Conservation (phyloP, 2,329 filamentous ascomycete genomes). For the Fusarium longipes region DNA sequence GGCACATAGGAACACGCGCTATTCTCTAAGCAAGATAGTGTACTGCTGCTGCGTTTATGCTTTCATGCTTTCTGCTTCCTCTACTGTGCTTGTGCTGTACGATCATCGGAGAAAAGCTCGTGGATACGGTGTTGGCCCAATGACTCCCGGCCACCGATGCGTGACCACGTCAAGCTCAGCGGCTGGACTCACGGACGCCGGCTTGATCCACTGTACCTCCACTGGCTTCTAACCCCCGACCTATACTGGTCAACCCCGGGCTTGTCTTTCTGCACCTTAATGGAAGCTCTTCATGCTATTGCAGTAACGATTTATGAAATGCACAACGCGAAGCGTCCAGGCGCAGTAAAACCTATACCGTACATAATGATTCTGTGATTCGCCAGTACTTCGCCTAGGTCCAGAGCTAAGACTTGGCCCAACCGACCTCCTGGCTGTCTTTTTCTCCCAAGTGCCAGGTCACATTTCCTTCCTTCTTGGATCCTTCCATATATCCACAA, state of each 20-base stretch:
- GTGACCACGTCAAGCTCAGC: slow-evolving; percentile 45
- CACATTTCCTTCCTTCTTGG: slow-evolving; percentile 3
- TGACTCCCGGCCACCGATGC: slow-evolving; percentile 39
- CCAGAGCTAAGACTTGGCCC: slow-evolving; percentile 6
- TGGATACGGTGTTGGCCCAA: slow-evolving; percentile 32
- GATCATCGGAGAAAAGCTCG: slow-evolving; percentile 40
- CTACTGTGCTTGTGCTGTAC: slow-evolving; percentile 9
- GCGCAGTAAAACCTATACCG: not conserved
- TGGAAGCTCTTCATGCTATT: slow-evolving; percentile 19
- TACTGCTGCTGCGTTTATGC: not conserved
- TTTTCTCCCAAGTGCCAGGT: not conserved
- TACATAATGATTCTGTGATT: not conserved
- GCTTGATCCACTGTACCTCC: slow-evolving; percentile 41
- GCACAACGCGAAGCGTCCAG: slow-evolving; percentile 1
- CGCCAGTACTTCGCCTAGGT: not conserved
- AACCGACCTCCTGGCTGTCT: slow-evolving; percentile 8
- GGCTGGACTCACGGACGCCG: slow-evolving; percentile 40
- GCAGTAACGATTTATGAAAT: not conserved
- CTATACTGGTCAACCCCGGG: slow-evolving; percentile 26
- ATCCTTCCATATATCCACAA: not conserved
- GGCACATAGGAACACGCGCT: not conserved
- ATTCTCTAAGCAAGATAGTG: slow-evolving; percentile 7
- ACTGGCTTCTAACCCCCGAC: slow-evolving; percentile 36
- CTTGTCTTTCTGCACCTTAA: slow-evolving; percentile 23
- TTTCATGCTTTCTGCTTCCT: not conserved